A percentile compares a stretch with the other conserved stretches of the same genome.
These are phyloP conservation scores for Metschnikowia continentalis DNA, from an alignment of 805 yeast species.

Conservation along the genomic window DNA sequence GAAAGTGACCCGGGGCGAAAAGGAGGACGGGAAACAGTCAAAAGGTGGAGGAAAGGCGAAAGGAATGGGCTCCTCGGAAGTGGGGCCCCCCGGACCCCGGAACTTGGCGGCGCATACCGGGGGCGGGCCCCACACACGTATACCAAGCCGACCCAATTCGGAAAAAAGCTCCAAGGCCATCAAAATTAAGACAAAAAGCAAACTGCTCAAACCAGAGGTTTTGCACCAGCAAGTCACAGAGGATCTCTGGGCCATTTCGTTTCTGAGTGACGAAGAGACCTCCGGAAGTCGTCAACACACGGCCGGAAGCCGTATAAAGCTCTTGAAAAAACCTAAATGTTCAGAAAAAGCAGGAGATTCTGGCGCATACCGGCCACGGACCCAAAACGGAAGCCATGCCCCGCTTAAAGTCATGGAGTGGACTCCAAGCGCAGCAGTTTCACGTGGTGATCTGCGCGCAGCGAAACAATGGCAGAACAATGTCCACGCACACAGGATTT, in stretches of 20 bases:
- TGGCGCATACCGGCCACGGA: too few species aligned
- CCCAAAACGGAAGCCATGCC: too few species aligned
- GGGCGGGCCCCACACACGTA: too few species aligned
- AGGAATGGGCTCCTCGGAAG: too few species aligned
- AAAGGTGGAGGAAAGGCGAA: too few species aligned
- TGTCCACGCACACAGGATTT: too few species aligned
- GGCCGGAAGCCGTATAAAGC: background rate
- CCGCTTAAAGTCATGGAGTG: too few species aligned
- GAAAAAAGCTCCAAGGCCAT: background rate
- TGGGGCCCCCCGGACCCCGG: too few species aligned
- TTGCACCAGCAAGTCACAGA: slow-evolving; percentile 21
- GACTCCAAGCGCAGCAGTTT: background rate
- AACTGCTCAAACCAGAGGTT: background rate
- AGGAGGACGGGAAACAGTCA: too few species aligned
- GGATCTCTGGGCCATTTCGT: slow-evolving; percentile 24
- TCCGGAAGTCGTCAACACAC: background rate
- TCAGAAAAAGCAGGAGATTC: background rate
- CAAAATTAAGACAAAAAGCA: background rate
- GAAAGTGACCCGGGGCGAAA: too few species aligned
- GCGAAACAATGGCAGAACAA: background rate
- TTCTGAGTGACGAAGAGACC: slow-evolving; percentile 26
- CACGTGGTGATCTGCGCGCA: slow-evolving; percentile 5
- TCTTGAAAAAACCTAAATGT: background rate
- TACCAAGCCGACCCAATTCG: too few species aligned
- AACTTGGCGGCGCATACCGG: too few species aligned